These are phyloP conservation scores for Lonicera japonica DNA, from an alignment of 129 eudicot genomes.

Conservation along the genomic window DNA sequence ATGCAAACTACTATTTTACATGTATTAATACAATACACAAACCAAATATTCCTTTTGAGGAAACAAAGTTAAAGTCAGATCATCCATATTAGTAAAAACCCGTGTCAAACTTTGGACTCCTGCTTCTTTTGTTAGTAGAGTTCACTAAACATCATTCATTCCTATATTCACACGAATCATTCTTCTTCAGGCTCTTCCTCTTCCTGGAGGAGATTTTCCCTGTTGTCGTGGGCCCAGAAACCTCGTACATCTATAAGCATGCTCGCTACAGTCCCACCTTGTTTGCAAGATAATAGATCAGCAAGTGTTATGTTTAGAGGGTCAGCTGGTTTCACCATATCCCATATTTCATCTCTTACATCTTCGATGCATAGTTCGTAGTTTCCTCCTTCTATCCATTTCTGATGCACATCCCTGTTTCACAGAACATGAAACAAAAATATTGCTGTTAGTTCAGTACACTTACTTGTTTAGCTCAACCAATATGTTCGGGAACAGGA, in stretches of 20 bases:
- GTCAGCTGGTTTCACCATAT: slow-evolving; percentile 95
- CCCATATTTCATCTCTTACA: slow-evolving; percentile 97
- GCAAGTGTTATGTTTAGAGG: slow-evolving; percentile 66
- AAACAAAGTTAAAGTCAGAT: too few relatives aligned
- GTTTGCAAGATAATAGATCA: slow-evolving; percentile 82
- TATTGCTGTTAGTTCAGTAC: not conserved
- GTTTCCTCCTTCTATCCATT: slow-evolving; percentile 98
- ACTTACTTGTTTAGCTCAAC: not conserved
- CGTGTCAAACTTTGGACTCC: too few relatives aligned
- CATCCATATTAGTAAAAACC: too few relatives aligned
- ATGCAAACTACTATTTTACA: too few relatives aligned
- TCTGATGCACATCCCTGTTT: slow-evolving; percentile 90
- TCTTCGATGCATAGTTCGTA: slow-evolving; percentile 90
- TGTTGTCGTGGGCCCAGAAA: slow-evolving; percentile 95
- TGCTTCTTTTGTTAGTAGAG: too few relatives aligned
- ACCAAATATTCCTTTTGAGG: too few relatives aligned
- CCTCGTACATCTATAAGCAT: slow-evolving; percentile 97
- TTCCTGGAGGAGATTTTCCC: slow-evolving; percentile 95
- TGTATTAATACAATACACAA: too few relatives aligned
- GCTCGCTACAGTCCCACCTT: slow-evolving; percentile 95
- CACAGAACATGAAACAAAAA: slow-evolving; percentile 2
- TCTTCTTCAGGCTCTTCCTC: slow-evolving; percentile 98
- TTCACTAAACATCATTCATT: too few relatives aligned
- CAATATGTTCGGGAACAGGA: not conserved
- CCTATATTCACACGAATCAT: slow-evolving; percentile 1